These are phyloP conservation scores for Globisporangium nodosum DNA, from an alignment of 352 stramenopile genomes.

Conservation along the genomic window DNA sequence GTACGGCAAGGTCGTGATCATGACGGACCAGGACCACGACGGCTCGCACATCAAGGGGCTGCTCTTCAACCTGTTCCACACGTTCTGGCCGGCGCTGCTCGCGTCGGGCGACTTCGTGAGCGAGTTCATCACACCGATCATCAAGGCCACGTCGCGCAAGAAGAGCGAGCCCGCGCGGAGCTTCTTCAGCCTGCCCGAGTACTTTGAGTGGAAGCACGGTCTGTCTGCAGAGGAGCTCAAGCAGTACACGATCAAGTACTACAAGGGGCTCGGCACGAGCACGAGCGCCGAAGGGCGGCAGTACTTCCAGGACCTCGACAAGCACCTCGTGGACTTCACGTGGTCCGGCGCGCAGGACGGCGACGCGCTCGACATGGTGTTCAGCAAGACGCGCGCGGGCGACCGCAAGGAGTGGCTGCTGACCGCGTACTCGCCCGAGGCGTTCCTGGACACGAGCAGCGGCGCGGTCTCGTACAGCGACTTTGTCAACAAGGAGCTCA, in stretches of 20 bases:
- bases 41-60: slow-evolving; percentile 99
- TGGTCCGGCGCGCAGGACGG: slow-evolving; percentile 67
- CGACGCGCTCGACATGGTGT: slow-evolving; percentile 98
- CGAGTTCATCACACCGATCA: slow-evolving; percentile 99
- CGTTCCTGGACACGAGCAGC: slow-evolving; percentile 92
- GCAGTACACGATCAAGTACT: slow-evolving; percentile 98
- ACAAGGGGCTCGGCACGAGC: slow-evolving; percentile 98
- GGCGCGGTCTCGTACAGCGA: slow-evolving; percentile 91
- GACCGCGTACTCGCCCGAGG: slow-evolving; percentile 77
- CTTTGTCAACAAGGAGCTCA: slow-evolving; percentile 99
- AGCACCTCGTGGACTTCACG: slow-evolving; percentile 92
- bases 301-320: slow-evolving; percentile 96
- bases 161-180: slow-evolving; percentile 52
- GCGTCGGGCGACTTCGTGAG: slow-evolving; percentile 94
- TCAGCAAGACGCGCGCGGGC: slow-evolving; percentile 94
- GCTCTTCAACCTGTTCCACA: slow-evolving; percentile 99
- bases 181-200: slow-evolving; percentile 98
- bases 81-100: slow-evolving; percentile 97
- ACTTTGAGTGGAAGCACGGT: slow-evolving; percentile 92
- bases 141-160: slow-evolving; percentile 92
- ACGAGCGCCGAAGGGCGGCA: slow-evolving; percentile 96
- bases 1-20: slow-evolving; percentile 99
- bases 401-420: slow-evolving; percentile 97
- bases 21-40: slow-evolving; percentile 99
- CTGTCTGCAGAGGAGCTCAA: slow-evolving; percentile 49